phyloP scores from a whole-genome alignment of 768 basidiomycete species.

The Paxillus involutus region DNA sequence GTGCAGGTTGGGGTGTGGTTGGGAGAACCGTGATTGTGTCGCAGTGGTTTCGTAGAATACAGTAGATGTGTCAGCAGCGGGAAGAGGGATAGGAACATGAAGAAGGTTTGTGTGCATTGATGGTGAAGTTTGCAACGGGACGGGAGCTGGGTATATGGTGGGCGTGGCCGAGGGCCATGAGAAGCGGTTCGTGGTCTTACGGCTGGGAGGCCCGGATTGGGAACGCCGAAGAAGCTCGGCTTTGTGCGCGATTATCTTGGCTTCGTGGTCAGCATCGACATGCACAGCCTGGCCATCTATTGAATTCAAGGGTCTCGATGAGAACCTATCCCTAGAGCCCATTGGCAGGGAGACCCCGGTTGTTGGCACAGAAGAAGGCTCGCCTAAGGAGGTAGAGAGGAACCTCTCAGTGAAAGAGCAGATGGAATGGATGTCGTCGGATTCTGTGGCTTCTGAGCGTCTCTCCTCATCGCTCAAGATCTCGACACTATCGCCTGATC shows the following conservation, averaged over 20 bases:
- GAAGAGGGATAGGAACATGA: slow-evolving; percentile 31
- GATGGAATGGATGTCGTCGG: slow-evolving; percentile 71
- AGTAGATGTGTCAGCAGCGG: slow-evolving; percentile 46
- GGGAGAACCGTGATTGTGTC: slow-evolving; percentile 31
- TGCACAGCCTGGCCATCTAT: slow-evolving; percentile 4
- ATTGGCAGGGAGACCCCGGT: slow-evolving; percentile 7
- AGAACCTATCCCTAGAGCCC: slow-evolving; percentile 26
- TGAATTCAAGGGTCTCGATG: slow-evolving; percentile 11
- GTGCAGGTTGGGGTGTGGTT: slow-evolving; percentile 14
- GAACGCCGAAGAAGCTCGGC: slow-evolving; percentile 43
- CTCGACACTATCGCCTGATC: slow-evolving; percentile 61
- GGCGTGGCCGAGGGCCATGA: slow-evolving; percentile 41
- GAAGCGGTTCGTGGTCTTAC: slow-evolving; percentile 36
- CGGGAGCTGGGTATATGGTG: slow-evolving; percentile 43
- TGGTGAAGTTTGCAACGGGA: slow-evolving; percentile 47
- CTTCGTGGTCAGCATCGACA: slow-evolving; percentile 4
- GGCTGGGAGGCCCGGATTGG: slow-evolving; percentile 41
- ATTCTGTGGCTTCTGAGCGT: slow-evolving; percentile 58
- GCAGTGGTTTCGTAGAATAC: slow-evolving; percentile 66
- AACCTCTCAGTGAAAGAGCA: slow-evolving; percentile 61
- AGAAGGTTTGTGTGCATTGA: slow-evolving; percentile 31
- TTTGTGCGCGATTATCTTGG: slow-evolving; percentile 28
- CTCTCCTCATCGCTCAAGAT: slow-evolving; percentile 65
- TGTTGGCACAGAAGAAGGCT: slow-evolving; percentile 11
- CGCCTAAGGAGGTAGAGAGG: slow-evolving; percentile 23